phyloP scores from a whole-genome alignment of 805 yeast genomes.

The Candida insectorum region DNA sequence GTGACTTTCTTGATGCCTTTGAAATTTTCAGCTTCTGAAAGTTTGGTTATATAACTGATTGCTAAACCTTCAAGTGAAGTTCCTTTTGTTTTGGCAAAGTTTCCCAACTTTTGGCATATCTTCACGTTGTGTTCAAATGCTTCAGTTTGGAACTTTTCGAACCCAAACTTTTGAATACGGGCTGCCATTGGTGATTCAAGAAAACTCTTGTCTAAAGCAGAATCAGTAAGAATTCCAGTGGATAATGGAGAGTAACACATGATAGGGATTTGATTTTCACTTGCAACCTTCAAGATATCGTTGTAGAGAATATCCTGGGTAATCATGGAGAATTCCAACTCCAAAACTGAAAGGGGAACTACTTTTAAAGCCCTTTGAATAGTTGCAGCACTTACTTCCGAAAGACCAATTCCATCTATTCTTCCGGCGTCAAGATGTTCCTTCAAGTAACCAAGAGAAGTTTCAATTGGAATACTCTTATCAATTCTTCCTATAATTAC shows the following conservation, averaged over 20 bases:
- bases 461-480: slow-evolving; percentile 50
- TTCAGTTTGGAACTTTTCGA: slow-evolving; percentile 51
- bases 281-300: slow-evolving; percentile 60
- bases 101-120: slow-evolving; percentile 48
- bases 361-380: slow-evolving; percentile 54
- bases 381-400: slow-evolving; percentile 66
- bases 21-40: slow-evolving; percentile 59
- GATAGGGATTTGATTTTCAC: slow-evolving; percentile 57
- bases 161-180: slow-evolving; percentile 50
- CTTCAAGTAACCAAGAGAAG: slow-evolving; percentile 52
- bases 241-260: slow-evolving; percentile 83
- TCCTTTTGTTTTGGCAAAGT: slow-evolving; percentile 45
- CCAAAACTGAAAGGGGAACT: slow-evolving; percentile 62
- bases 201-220: slow-evolving; percentile 33
- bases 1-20: slow-evolving; percentile 43
- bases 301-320: slow-evolving; percentile 54
- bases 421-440: slow-evolving; percentile 61
- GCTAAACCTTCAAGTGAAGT: slow-evolving; percentile 56
- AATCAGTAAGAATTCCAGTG: slow-evolving; percentile 72
- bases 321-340: slow-evolving; percentile 73
- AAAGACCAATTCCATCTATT: slow-evolving; percentile 66
- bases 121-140: slow-evolving; percentile 50
- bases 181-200: slow-evolving; percentile 48
- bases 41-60: slow-evolving; percentile 46
- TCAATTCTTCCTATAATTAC: slow-evolving; percentile 76